A percentile compares a stretch with the other conserved stretches of the same genome.
Conservation (phyloP, 129 eudicot species). For the Calendula officinalis region DNA sequence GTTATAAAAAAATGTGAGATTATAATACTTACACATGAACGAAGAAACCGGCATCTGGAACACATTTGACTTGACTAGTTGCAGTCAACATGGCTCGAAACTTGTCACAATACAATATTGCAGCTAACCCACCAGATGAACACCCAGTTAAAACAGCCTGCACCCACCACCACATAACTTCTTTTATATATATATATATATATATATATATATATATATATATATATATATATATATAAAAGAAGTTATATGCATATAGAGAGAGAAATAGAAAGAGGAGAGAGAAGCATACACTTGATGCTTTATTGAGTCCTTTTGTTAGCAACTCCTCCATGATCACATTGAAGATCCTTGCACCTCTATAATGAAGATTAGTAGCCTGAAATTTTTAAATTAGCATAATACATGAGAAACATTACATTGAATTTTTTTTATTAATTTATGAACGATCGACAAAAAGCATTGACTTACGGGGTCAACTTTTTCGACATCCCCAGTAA, state of each 20-base stretch:
- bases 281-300: constrained; percentile 43
- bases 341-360: constrained; percentile 62
- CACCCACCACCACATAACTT: background rate
- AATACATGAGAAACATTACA: background rate
- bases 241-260: too few species aligned
- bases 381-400: constrained; percentile 6
- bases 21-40: constrained; percentile 31
- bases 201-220: background rate
- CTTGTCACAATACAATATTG: constrained; percentile 43
- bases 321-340: constrained; percentile 52
- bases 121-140: constrained; percentile 46
- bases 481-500: constrained; percentile 58
- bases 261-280: background rate
- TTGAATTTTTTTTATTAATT: background rate
- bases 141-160: constrained; percentile 47
- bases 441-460: constrained; percentile 2
- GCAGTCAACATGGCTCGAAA: constrained; percentile 34
- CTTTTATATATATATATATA: background rate
- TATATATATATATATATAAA: too few species aligned
- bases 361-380: constrained; percentile 55
- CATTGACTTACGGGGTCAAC: constrained; percentile 47
- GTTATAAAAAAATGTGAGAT: constrained; percentile 9
- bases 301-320: constrained; percentile 53
- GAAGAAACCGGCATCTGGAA: constrained; percentile 46
- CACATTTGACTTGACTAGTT: constrained; percentile 39